A percentile compares a stretch with the other conserved stretches of the same genome.
phyloP scores from a whole-genome alignment of 139 green algal species.

The Ettlia oleoabundans region DNA sequence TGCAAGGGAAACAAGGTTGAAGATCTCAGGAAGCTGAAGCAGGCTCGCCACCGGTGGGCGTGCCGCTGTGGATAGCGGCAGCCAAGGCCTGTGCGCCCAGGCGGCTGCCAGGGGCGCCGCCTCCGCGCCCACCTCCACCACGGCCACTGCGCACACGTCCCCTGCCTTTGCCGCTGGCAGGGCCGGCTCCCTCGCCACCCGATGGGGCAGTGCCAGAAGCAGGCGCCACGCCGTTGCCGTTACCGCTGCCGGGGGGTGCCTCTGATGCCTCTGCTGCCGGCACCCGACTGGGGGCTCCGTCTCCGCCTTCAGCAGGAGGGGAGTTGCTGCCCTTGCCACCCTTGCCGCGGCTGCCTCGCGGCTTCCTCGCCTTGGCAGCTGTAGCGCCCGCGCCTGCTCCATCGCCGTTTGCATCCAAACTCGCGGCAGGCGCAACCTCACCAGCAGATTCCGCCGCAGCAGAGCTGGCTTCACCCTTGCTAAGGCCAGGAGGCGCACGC shows the following conservation, averaged over 20 bases:
- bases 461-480: not conserved
- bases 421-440: too few relatives aligned
- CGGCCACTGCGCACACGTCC: constrained; percentile 7
- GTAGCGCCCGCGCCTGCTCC: not conserved
- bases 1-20: too few relatives aligned
- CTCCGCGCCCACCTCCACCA: not conserved
- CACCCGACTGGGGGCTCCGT: too few relatives aligned
- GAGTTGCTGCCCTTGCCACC: constrained; percentile 2
- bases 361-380: constrained; percentile 1
- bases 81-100: not conserved
- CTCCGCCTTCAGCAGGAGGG: not conserved
- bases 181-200: not conserved
- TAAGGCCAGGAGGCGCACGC: not conserved
- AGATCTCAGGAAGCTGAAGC: not conserved
- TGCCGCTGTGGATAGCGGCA: not conserved
- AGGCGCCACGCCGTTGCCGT: not conserved
- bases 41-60: not conserved
- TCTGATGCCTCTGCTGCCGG: too few relatives aligned
- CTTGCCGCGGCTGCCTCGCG: constrained; percentile 27
- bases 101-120: not conserved
- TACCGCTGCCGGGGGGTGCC: not conserved
- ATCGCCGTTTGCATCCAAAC: not conserved
- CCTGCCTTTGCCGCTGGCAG: not conserved
- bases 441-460: not conserved
- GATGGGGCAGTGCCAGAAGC: not conserved